These are phyloP conservation scores for Sindora glabra DNA, from an alignment of 306 rosid genomes.

Conservation along the genomic window DNA sequence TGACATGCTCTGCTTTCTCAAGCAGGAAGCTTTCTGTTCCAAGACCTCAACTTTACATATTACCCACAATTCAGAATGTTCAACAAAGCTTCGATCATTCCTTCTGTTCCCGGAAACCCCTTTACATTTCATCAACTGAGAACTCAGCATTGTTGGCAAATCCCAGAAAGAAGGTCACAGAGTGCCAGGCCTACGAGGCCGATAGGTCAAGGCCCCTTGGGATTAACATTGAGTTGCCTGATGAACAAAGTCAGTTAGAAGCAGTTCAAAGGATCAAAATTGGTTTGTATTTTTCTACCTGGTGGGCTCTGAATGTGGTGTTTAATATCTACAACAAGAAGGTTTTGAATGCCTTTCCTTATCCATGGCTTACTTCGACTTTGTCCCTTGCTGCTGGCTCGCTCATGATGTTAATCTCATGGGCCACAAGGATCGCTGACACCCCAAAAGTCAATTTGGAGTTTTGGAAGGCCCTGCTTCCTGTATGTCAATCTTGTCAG, in stretches of 20 bases:
- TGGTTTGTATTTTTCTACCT: constrained; percentile 62
- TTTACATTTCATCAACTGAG: constrained; percentile 37
- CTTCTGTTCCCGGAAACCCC: constrained; percentile 36
- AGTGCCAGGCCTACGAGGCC: constrained; percentile 68
- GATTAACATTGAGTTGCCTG: constrained; percentile 50
- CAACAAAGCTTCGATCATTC: constrained; percentile 10
- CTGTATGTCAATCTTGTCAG: constrained; percentile 28
- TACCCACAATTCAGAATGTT: constrained; percentile 18
- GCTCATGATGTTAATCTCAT: constrained; percentile 72
- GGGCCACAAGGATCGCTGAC: constrained; percentile 66
- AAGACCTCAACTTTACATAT: constrained; percentile 14
- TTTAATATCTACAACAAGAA: constrained; percentile 90
- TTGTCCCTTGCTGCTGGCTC: constrained; percentile 81
- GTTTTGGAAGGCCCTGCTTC: constrained; percentile 70
- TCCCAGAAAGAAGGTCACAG: constrained; percentile 16
- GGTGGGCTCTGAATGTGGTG: constrained; percentile 93
- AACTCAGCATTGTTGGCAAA: constrained; percentile 21
- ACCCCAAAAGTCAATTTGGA: constrained; percentile 59
- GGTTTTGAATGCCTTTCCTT: constrained; percentile 79
- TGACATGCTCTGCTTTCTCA: constrained; percentile 24
- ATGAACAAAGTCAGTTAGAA: constrained; percentile 22
- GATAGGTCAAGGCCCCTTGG: constrained; percentile 54
- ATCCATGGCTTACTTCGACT: constrained; percentile 89
- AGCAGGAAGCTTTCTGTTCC: constrained; percentile 13
- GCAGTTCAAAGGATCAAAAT: constrained; percentile 53